A percentile compares a stretch with the other conserved stretches of the same genome.
These are phyloP conservation scores for Pseudocercospora cruenta DNA, from an alignment of 2,329 filamentous ascomycete genomes.

Conservation along the genomic window DNA sequence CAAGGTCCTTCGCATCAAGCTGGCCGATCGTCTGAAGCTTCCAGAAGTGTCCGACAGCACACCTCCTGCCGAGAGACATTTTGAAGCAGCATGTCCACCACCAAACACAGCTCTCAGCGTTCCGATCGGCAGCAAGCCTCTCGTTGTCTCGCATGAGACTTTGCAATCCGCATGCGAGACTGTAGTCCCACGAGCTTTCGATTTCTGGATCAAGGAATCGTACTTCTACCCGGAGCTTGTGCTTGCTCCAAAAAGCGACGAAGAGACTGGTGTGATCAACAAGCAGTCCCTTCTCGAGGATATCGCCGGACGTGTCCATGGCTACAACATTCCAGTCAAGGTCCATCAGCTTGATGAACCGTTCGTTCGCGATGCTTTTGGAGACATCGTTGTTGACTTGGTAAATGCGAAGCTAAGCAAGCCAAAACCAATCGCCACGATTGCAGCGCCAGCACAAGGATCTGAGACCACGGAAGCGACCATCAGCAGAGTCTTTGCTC, in stretches of 20 bases:
- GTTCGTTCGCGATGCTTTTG: slow-evolving; percentile 30
- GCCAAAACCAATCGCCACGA: slow-evolving; percentile 1
- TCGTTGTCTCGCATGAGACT: slow-evolving; percentile 22
- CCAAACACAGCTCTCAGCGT: slow-evolving; percentile 52
- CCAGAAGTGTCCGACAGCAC: slow-evolving; percentile 51
- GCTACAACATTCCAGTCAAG: slow-evolving; percentile 36
- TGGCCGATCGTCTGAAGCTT: slow-evolving; percentile 54
- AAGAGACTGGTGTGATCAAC: slow-evolving; percentile 10
- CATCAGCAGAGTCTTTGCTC: slow-evolving; percentile 52
- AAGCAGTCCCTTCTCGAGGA: slow-evolving; percentile 21
- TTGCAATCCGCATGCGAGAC: slow-evolving; percentile 23
- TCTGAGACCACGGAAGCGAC: slow-evolving; percentile 39
- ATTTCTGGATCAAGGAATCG: slow-evolving; percentile 36
- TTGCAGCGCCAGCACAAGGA: not conserved
- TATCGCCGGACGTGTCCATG: slow-evolving; percentile 31
- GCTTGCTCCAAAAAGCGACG: slow-evolving; percentile 34
- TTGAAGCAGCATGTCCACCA: slow-evolving; percentile 54
- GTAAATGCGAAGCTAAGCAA: slow-evolving; percentile 19
- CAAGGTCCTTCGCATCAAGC: slow-evolving; percentile 60
- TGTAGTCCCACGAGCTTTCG: slow-evolving; percentile 27
- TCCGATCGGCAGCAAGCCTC: slow-evolving; percentile 40
- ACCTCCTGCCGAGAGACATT: slow-evolving; percentile 52
- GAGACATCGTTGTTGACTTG: slow-evolving; percentile 30
- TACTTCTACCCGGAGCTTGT: slow-evolving; percentile 40
- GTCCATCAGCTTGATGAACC: slow-evolving; percentile 34